Evolutionary conservation across 2,329 filamentous ascomycete species (phyloP).

Genomic region (Phyllosticta ampelicida): DNA sequence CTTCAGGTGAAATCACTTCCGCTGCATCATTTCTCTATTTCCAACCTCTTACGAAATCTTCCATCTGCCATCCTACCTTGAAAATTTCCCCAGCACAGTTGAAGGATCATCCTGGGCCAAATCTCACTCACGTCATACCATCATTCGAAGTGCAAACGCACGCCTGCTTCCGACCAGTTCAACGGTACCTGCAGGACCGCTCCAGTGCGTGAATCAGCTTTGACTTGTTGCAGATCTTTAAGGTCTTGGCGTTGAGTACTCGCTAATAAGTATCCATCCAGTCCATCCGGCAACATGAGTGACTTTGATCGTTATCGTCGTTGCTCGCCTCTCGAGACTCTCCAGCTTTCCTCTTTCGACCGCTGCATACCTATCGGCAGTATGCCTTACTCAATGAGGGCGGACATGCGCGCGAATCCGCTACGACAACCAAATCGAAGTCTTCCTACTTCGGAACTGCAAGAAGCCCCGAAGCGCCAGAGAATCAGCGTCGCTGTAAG

Average conservation of each 20-base stretch:
- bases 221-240: background rate
- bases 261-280: conserved; percentile 6
- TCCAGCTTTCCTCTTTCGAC: conserved; percentile 7
- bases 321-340: conserved; percentile 5
- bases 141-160: conserved; percentile 10
- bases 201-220: conserved; percentile 6
- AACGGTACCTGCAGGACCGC: conserved; percentile 4
- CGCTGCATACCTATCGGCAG: conserved; percentile 2
- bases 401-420: conserved; percentile 3
- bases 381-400: conserved; percentile 5
- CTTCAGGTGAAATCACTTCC: background rate
- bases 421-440: conserved; percentile 5
- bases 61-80: conserved; percentile 2
- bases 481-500: conserved; percentile 37
- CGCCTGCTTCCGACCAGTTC: background rate
- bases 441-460: conserved; percentile 16
- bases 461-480: conserved; percentile 25
- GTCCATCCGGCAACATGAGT: conserved; percentile 5
- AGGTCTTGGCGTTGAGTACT: background rate
- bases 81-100: background rate
- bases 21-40: background rate
- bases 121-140: background rate
- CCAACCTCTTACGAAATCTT: conserved; percentile 4
- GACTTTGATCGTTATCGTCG: conserved; percentile 8
- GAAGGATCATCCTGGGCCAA: conserved; percentile 6